Conservation (phyloP, 2,329 filamentous ascomycete genomes). For the Didymella sp. region DNA sequence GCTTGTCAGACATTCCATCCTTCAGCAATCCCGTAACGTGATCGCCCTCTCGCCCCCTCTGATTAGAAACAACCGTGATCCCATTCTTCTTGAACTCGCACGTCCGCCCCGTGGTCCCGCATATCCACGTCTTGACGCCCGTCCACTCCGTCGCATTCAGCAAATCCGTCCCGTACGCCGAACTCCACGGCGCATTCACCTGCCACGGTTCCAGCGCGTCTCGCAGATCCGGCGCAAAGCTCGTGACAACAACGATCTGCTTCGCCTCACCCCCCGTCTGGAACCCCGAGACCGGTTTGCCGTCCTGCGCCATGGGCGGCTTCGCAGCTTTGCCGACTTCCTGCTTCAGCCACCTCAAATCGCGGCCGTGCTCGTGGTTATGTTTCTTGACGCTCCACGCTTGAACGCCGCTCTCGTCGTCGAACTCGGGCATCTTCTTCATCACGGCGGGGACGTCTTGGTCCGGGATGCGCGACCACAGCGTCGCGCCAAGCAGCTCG, state of each 20-base stretch:
- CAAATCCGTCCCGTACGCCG: constrained; percentile 63
- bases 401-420: constrained; percentile 53
- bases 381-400: constrained; percentile 60
- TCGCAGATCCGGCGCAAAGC: constrained; percentile 63
- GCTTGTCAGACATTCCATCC: constrained; percentile 38
- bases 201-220: constrained; percentile 60
- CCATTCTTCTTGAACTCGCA: constrained; percentile 49
- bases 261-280: background rate
- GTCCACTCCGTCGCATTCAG: constrained; percentile 54
- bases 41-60: constrained; percentile 51
- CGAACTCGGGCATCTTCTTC: constrained; percentile 61
- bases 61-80: constrained; percentile 53
- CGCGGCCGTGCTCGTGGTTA: constrained; percentile 56
- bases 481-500: constrained; percentile 64
- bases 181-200: constrained; percentile 54
- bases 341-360: constrained; percentile 59
- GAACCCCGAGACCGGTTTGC: constrained; percentile 5
- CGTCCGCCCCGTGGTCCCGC: constrained; percentile 56
- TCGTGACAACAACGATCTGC: constrained; percentile 61
- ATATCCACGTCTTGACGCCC: constrained; percentile 53
- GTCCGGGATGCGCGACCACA: constrained; percentile 61
- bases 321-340: constrained; percentile 33
- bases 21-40: constrained; percentile 34
- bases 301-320: background rate
- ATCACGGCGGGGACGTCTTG: constrained; percentile 51